Conservation (phyloP, 148 eudicot species). For the Suaeda aralocaspica region DNA sequence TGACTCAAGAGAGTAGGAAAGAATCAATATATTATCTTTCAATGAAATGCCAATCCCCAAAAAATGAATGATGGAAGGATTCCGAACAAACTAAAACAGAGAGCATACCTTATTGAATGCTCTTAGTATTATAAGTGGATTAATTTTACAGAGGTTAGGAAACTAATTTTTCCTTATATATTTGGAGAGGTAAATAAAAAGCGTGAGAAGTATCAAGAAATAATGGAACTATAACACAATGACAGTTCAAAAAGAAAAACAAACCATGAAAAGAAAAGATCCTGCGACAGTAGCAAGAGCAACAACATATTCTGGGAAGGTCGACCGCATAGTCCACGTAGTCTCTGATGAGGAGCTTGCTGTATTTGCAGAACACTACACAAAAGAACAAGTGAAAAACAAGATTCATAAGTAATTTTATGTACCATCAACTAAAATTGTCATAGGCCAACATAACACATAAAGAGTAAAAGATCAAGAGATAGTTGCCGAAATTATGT, state of each 20-base stretch:
- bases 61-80: background rate
- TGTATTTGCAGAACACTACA: constrained; percentile 79
- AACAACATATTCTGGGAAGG: constrained; percentile 96
- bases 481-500: background rate
- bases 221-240: background rate
- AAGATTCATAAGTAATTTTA: background rate
- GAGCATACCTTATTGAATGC: no score
- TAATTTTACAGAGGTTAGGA: no score
- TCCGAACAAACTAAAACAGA: constrained; percentile 1
- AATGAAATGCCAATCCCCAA: background rate
- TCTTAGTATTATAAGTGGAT: no score
- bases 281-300: constrained; percentile 96
- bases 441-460: background rate
- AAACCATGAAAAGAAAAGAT: constrained; percentile 93
- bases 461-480: background rate
- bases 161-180: no score
- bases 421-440: background rate
- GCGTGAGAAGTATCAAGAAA: background rate
- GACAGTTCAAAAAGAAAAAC: constrained; percentile 15
- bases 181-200: background rate
- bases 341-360: constrained; percentile 79
- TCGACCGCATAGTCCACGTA: constrained; percentile 94
- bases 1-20: background rate
- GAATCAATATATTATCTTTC: background rate
- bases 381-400: constrained; percentile 11